A percentile compares a stretch with the other conserved stretches of the same genome.
Conservation (phyloP, 176 grass and related monocot species). For the Bolboschoenus planiculmis region DNA sequence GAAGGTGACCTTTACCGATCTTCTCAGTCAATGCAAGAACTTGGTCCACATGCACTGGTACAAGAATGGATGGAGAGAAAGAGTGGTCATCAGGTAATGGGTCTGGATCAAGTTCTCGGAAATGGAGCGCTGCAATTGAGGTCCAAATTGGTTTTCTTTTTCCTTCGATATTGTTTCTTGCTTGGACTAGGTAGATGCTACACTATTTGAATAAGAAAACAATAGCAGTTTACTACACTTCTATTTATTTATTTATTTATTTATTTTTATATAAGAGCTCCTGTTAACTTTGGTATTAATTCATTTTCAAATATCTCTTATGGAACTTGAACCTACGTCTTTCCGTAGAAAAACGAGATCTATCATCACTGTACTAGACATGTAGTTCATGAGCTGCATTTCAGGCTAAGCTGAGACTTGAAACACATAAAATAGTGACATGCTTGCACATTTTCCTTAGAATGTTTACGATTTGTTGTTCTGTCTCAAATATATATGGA, state of each 20-base stretch:
- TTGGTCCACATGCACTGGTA: background rate
- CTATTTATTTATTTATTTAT: background rate
- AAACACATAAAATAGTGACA: background rate
- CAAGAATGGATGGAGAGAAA: slow-evolving; percentile 5
- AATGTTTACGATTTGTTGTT: background rate
- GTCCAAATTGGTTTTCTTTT: background rate
- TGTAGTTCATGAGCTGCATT: no score
- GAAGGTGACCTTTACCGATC: background rate
- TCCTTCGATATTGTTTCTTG: background rate
- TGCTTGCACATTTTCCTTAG: background rate
- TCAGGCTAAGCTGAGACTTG: background rate
- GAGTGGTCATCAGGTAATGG: background rate
- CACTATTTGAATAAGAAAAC: background rate
- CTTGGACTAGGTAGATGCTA: background rate
- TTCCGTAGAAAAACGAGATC: no score
- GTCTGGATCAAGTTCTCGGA: background rate
- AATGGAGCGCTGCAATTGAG: background rate
- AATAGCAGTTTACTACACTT: background rate
- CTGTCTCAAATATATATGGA: no score
- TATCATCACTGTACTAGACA: no score
- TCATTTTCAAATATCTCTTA: no score
- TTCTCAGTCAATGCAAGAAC: slow-evolving; percentile 14
- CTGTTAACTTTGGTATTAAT: no score
- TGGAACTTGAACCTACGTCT: no score
- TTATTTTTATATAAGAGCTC: no score